Evolutionary conservation across 352 stramenopile species (phyloP).

Genomic region (Lagenidium giganteum): DNA sequence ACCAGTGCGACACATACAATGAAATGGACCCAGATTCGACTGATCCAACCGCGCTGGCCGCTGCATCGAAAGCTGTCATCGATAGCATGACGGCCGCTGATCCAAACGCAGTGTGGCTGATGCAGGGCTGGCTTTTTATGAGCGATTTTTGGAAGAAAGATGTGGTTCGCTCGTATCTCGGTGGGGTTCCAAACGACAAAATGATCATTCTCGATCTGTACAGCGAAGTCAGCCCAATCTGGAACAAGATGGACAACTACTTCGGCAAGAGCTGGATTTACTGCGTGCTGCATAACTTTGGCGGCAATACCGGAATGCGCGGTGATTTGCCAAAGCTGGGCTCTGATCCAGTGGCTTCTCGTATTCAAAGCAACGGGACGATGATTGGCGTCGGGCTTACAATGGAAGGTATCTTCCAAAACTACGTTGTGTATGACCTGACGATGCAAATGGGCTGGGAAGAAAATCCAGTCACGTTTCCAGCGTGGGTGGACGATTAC

Average conservation of each 20-base stretch:
- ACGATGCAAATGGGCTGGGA: constrained; percentile 71
- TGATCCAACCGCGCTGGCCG: constrained; percentile 26
- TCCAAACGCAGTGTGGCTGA: constrained; percentile 61
- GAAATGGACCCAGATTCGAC: constrained; percentile 59
- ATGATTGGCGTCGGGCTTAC: constrained; percentile 75
- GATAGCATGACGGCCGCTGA: constrained; percentile 53
- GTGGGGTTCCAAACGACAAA: constrained; percentile 47
- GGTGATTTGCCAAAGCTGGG: constrained; percentile 62
- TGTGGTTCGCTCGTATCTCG: too few species aligned
- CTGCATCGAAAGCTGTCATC: constrained; percentile 54
- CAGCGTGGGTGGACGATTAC: constrained; percentile 48
- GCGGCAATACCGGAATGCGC: constrained; percentile 67
- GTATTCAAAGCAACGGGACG: constrained; percentile 40
- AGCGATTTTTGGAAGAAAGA: constrained; percentile 55
- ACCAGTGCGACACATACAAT: constrained; percentile 71
- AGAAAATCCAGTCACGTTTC: constrained; percentile 30
- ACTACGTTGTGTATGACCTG: constrained; percentile 84
- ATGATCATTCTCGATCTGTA: constrained; percentile 83
- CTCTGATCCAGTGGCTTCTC: constrained; percentile 39
- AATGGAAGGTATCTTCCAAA: constrained; percentile 86
- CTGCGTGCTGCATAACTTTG: constrained; percentile 84
- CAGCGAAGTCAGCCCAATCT: constrained; percentile 66
- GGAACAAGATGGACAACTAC: constrained; percentile 73
- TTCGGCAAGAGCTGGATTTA: constrained; percentile 85
- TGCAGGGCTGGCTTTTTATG: constrained; percentile 67